Evolutionary conservation across 75 land plant genomes (phyloP).

Genomic region (Cunninghamia lanceolata): DNA sequence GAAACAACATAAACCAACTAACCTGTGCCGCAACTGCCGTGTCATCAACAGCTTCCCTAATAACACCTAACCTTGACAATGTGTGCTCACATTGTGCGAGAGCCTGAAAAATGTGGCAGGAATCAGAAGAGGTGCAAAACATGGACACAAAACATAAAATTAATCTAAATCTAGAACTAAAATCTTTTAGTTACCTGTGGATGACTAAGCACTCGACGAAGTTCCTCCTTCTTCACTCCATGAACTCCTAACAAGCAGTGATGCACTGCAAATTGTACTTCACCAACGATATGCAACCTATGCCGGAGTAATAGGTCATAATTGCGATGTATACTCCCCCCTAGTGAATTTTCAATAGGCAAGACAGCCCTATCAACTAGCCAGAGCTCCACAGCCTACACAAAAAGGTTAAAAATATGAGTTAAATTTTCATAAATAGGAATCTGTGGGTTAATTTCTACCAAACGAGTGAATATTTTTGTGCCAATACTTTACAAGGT

Average conservation of each 20-base stretch:
- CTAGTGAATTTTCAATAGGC: slow-evolving; percentile 92
- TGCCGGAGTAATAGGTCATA: slow-evolving; percentile 92
- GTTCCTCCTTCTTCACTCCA: slow-evolving; percentile 74
- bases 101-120: slow-evolving; percentile 36
- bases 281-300: slow-evolving; percentile 91
- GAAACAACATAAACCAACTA: slow-evolving; percentile 9
- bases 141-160: slow-evolving; percentile 3
- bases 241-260: slow-evolving; percentile 84
- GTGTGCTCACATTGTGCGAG: slow-evolving; percentile 87
- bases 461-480: not conserved
- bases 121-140: not conserved
- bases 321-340: slow-evolving; percentile 94
- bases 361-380: slow-evolving; percentile 90
- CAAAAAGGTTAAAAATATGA: not conserved
- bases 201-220: slow-evolving; percentile 85
- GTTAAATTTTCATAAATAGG: not conserved
- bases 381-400: slow-evolving; percentile 84
- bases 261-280: slow-evolving; percentile 77
- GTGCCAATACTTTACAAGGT: not conserved
- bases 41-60: slow-evolving; percentile 92
- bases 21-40: slow-evolving; percentile 98
- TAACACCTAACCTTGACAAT: slow-evolving; percentile 62
- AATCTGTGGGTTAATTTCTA: not conserved
- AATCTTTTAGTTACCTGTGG: slow-evolving; percentile 55
- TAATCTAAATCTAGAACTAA: slow-evolving; percentile 5